These are phyloP conservation scores for Saccharomycopsis capsularis DNA, from an alignment of 805 yeast genomes.

Conservation along the genomic window DNA sequence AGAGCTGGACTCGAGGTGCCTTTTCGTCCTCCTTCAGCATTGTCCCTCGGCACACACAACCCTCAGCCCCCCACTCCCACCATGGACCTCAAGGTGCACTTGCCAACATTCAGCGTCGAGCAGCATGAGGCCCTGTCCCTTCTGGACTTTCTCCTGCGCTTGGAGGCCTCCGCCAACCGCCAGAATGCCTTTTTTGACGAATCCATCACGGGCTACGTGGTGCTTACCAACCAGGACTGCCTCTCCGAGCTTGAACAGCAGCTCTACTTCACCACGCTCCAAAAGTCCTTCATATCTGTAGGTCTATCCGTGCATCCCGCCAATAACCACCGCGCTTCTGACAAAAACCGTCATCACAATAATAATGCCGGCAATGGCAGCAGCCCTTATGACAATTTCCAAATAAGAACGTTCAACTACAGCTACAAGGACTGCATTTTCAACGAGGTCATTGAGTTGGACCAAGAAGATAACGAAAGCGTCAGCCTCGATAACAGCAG, in stretches of 20 bases:
- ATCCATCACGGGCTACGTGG: conserved; percentile 19
- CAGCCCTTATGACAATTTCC: neutral
- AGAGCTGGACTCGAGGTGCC: no score
- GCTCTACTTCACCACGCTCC: conserved; percentile 13
- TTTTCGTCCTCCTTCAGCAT: no score
- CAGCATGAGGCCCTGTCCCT: conserved; percentile 12
- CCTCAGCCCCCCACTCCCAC: no score
- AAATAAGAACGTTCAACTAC: conserved; percentile 12
- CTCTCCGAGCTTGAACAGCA: conserved; percentile 7
- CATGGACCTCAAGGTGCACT: conserved; percentile 20
- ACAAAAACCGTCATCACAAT: neutral
- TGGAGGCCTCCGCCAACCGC: conserved; percentile 18
- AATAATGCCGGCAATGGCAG: neutral
- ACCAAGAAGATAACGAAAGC: neutral
- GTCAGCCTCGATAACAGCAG: neutral
- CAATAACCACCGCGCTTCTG: conserved; percentile 8
- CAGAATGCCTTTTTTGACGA: conserved; percentile 22
- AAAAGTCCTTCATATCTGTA: conserved; percentile 16
- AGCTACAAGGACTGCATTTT: conserved; percentile 15
- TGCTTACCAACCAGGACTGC: conserved; percentile 13
- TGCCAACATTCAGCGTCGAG: conserved; percentile 21
- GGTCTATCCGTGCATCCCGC: conserved; percentile 23
- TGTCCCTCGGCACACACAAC: no score
- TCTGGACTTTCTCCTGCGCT: conserved; percentile 10
- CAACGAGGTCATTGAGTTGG: conserved; percentile 9